These are phyloP conservation scores for Phytophthora meadii DNA, from an alignment of 352 stramenopile species.

Conservation along the genomic window DNA sequence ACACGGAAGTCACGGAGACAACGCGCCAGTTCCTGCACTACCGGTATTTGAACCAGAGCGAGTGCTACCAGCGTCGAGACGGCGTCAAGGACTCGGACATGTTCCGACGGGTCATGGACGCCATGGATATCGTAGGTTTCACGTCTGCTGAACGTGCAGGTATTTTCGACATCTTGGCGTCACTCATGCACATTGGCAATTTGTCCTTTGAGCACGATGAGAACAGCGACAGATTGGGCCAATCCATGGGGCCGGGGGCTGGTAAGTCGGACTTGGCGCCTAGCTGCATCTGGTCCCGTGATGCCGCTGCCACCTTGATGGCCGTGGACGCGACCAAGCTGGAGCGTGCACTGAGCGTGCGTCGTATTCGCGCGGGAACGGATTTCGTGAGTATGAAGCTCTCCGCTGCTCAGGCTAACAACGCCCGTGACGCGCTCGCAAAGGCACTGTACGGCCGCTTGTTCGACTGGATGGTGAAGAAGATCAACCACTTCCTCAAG, in stretches of 20 bases:
- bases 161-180: conserved; percentile 85
- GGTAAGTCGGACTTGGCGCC: conserved; percentile 55
- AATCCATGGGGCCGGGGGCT: conserved; percentile 39
- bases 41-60: conserved; percentile 87
- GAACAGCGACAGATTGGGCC: conserved; percentile 53
- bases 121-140: conserved; percentile 88
- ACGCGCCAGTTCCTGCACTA: conserved; percentile 75
- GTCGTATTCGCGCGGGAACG: conserved; percentile 80
- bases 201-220: conserved; percentile 87
- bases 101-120: conserved; percentile 80
- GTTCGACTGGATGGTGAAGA: conserved; percentile 92
- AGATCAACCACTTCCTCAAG: conserved; percentile 87
- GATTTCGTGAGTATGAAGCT: conserved; percentile 90
- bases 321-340: conserved; percentile 76
- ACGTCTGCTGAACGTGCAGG: conserved; percentile 71
- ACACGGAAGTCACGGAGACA: conserved; percentile 52
- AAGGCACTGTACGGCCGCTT: conserved; percentile 90
- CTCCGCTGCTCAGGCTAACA: conserved; percentile 82
- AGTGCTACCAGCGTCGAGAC: conserved; percentile 84
- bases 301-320: conserved; percentile 75
- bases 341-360: conserved; percentile 75
- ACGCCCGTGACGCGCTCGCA: conserved; percentile 81
- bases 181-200: conserved; percentile 91
- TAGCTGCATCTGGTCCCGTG: conserved; percentile 72
- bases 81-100: conserved; percentile 78